Base-by-base conservation (phyloP, 179 eudicot genomes). In the Amaranthus tricolor region DNA sequence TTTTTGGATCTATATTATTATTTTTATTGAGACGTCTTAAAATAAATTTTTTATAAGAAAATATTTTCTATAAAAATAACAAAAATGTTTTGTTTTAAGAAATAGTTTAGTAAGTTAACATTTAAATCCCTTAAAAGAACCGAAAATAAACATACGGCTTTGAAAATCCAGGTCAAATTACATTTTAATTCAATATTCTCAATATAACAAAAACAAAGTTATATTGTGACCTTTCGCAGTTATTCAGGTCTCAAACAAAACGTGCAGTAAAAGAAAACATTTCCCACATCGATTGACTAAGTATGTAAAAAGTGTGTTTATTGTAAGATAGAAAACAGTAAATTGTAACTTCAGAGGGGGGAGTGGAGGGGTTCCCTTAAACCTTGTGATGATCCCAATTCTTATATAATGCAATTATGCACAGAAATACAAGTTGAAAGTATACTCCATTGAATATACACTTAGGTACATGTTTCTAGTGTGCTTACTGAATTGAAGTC, bases 311-410 rank as follows among this genome's bases (percentile, higher is more conserved):
- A 15, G 5, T 4, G 7, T 40, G 9, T 72, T 19, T 61, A 72
- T 49, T 13, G 4, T 20, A 6, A 7, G 4, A 11, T 0, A 10
- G 6, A 19, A 20, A 6, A 50, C 9, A 2, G 0, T 12, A 19
- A 0, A 0, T 6, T 6, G 9, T 43, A 19, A 67, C 71, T 67
- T 62, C 5, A 14, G n/a, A n/a, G n/a, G n/a, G 1, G 76, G 76
- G 62, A 50, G 76, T 73, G 69, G 76, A 21, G 68, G 53, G 56
- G 76, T 62, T 62, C 51, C 66, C 66, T 48, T 62, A 62, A 62
- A 62, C 66, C 43, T 40, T 58, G 62, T 17, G 76, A 0, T 3
- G 9, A 5, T 16, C 3, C 11, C 7, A 10, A 7, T 1, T 10
- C 31, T 7, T 9, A 31, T 20, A 24, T 5, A 57, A 1, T 19